These are phyloP conservation scores for Alternaria angustiovoidea DNA, from an alignment of 2,329 filamentous ascomycete species.

Conservation along the genomic window DNA sequence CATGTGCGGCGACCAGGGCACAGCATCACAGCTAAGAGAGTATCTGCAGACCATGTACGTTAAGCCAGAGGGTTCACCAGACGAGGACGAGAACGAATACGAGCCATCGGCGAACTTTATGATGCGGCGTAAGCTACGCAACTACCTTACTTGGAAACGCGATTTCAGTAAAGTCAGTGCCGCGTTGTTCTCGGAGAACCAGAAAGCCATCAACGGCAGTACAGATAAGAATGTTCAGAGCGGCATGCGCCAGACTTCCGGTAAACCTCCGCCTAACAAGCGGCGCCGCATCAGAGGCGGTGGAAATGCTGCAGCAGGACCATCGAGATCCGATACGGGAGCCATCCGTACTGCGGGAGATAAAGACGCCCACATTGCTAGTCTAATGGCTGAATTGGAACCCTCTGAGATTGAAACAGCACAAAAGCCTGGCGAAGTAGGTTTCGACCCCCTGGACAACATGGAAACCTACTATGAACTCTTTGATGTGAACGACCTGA, in stretches of 20 bases:
- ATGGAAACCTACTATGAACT: slow-evolving; percentile 93
- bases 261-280: slow-evolving; percentile 81
- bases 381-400: slow-evolving; percentile 81
- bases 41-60: slow-evolving; percentile 92
- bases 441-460: slow-evolving; percentile 81
- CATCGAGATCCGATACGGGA: slow-evolving; percentile 73
- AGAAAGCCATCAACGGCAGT: slow-evolving; percentile 75
- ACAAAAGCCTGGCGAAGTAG: slow-evolving; percentile 75
- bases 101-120: slow-evolving; percentile 79
- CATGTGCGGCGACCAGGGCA: slow-evolving; percentile 91
- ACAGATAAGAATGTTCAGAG: slow-evolving; percentile 63
- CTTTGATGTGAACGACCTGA: slow-evolving; percentile 87
- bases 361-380: slow-evolving; percentile 80
- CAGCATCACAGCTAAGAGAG: slow-evolving; percentile 86
- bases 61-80: slow-evolving; percentile 58
- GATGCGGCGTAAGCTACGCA: slow-evolving; percentile 86
- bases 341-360: slow-evolving; percentile 81
- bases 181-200: slow-evolving; percentile 79
- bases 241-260: slow-evolving; percentile 56
- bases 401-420: slow-evolving; percentile 79
- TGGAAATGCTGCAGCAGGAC: slow-evolving; percentile 64
- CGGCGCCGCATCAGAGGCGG: slow-evolving; percentile 84
- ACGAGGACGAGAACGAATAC: slow-evolving; percentile 62
- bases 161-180: slow-evolving; percentile 87
- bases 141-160: slow-evolving; percentile 89